phyloP scores from a whole-genome alignment of 495 filamentous ascomycete genomes.

The Podospora conica region DNA sequence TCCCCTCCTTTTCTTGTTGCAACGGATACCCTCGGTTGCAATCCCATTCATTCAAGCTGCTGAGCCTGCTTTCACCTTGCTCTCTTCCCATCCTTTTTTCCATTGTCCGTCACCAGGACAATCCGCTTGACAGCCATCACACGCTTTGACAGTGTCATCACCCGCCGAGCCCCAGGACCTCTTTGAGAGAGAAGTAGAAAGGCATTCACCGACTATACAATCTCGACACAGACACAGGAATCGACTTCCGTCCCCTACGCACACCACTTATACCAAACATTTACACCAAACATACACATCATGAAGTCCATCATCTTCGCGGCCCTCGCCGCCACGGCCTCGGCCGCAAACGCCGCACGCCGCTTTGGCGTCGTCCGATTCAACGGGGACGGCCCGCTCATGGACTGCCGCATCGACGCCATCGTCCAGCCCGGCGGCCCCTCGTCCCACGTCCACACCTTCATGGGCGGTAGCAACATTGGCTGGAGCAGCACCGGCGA shows the following conservation, averaged over 20 bases:
- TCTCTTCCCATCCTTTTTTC: constrained; percentile 32
- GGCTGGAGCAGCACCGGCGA: constrained; percentile 55
- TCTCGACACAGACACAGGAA: not conserved
- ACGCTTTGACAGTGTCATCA: constrained; percentile 6
- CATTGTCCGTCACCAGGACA: not conserved
- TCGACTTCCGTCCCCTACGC: not conserved
- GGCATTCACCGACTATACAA: not conserved
- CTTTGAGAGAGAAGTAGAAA: not conserved
- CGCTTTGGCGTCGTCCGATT: constrained; percentile 44
- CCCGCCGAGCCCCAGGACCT: not conserved
- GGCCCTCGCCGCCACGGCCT: constrained; percentile 22
- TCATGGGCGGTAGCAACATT: constrained; percentile 68
- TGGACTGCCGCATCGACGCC: constrained; percentile 57
- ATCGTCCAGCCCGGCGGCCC: constrained; percentile 53
- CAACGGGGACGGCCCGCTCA: constrained; percentile 42
- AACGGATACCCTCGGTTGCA: not conserved
- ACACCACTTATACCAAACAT: constrained; percentile 1
- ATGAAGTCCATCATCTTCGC: constrained; percentile 17
- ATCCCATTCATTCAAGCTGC: constrained; percentile 19
- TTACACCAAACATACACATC: constrained; percentile 12
- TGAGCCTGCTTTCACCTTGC: constrained; percentile 31
- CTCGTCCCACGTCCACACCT: constrained; percentile 59
- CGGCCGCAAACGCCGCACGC: constrained; percentile 33
- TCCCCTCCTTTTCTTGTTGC: constrained; percentile 9
- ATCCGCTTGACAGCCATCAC: not conserved